Percentiles rank a stretch among this genome's conserved stretches.
Evolutionary conservation across 805 yeast genomes (phyloP).

Genomic region (Debaryomyces tyrocola): DNA sequence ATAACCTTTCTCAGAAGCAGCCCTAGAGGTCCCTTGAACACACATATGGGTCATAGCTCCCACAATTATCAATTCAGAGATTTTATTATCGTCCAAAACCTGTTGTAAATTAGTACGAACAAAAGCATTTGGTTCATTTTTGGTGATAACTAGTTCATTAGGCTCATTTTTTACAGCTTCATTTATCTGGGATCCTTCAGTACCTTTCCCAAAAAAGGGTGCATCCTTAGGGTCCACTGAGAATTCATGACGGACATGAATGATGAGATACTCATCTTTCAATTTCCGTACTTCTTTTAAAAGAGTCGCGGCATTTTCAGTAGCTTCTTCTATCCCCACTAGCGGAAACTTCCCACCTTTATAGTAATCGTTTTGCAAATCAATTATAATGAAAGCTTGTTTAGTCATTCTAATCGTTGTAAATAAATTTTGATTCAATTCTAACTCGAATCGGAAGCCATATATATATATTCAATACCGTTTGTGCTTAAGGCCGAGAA

Average conservation of each 20-base stretch:
- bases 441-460: no score
- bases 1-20: conserved; percentile 4
- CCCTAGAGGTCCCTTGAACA: conserved; percentile 1
- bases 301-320: not conserved
- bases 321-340: not conserved
- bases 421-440: no score
- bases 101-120: not conserved
- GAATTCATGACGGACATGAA: conserved; percentile 2
- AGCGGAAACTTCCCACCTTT: not conserved
- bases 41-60: conserved; percentile 1
- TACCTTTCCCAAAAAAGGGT: conserved; percentile 1
- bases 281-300: not conserved
- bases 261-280: not conserved
- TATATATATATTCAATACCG: no score
- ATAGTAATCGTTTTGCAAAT: no score
- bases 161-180: not conserved
- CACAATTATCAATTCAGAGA: not conserved
- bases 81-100: not conserved
- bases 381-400: no score
- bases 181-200: conserved; percentile 1
- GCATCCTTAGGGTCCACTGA: conserved; percentile 1
- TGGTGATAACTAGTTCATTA: not conserved
- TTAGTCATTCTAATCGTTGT: no score
- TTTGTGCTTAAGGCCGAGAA: no score
- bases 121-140: not conserved